phyloP scores from a whole-genome alignment of 2,329 filamentous ascomycete species.

The Paradendryphiella salina region DNA sequence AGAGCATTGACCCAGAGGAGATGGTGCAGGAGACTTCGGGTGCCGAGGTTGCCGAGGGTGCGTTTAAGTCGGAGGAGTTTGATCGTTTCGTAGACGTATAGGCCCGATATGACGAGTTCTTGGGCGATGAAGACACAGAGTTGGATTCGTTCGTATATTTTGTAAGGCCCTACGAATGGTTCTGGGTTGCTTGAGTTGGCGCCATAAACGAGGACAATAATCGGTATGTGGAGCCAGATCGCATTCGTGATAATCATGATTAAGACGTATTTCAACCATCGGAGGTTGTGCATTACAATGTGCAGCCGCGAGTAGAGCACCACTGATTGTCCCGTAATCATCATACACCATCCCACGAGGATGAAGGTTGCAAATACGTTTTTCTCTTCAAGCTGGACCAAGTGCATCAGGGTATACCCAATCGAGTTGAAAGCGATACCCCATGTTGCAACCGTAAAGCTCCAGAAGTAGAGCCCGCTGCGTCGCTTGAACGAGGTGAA shows the following conservation, averaged over 20 bases:
- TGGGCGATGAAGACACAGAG: conserved; percentile 47
- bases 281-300: conserved; percentile 57
- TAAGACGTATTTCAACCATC: conserved; percentile 53
- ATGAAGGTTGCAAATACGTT: conserved; percentile 47
- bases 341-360: conserved; percentile 60
- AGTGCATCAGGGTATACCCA: conserved; percentile 51
- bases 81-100: conserved; percentile 57
- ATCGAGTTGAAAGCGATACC: conserved; percentile 52
- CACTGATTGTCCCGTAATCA: conserved; percentile 64
- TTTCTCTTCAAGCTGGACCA: conserved; percentile 37
- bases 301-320: conserved; percentile 65
- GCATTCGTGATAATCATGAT: conserved; percentile 60
- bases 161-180: conserved; percentile 35
- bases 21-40: conserved; percentile 19
- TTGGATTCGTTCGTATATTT: conserved; percentile 49
- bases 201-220: conserved; percentile 58
- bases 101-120: conserved; percentile 43
- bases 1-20: conserved; percentile 29
- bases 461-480: conserved; percentile 55
- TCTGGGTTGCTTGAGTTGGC: conserved; percentile 46
- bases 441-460: conserved; percentile 48
- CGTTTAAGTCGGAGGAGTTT: conserved; percentile 20
- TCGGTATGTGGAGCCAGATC: conserved; percentile 57
- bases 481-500: conserved; percentile 52
- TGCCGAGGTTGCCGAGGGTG: conserved; percentile 20